These are phyloP conservation scores for Aspergillus nomiae DNA, from an alignment of 2,329 filamentous ascomycete species.

Conservation along the genomic window DNA sequence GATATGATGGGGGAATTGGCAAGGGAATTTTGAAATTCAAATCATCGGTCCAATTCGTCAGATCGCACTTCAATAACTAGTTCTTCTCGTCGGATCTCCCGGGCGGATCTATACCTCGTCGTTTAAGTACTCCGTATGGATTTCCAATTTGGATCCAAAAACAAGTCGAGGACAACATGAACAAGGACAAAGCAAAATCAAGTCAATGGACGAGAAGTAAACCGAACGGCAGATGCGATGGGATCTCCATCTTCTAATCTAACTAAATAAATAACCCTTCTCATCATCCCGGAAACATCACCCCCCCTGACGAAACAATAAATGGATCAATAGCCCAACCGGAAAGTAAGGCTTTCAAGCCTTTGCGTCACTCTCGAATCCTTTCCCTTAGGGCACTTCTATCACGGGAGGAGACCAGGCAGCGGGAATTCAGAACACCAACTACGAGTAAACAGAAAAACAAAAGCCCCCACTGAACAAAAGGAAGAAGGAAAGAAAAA, in stretches of 20 bases:
- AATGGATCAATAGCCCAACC: constrained; percentile 19
- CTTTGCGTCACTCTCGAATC: constrained; percentile 4
- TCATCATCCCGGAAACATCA: neutral
- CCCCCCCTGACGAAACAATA: constrained; percentile 13
- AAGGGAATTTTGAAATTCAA: neutral
- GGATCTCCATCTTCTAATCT: neutral
- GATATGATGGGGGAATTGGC: neutral
- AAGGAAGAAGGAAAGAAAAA: neutral
- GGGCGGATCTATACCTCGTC: neutral
- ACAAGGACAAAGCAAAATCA: neutral
- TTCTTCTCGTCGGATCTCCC: neutral
- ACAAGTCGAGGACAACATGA: neutral
- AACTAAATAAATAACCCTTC: constrained; percentile 3
- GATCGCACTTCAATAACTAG: neutral
- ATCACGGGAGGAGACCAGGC: neutral
- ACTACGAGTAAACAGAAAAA: neutral
- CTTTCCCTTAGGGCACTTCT: neutral
- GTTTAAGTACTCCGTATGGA: neutral
- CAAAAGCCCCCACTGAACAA: neutral
- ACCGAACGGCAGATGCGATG: neutral
- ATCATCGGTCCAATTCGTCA: too few relatives aligned
- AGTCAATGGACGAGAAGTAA: neutral
- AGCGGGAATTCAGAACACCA: neutral
- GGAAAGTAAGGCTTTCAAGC: constrained; percentile 16
- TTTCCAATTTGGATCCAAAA: neutral